Percentiles rank a stretch among this genome's conserved stretches.
Conservation (phyloP, 2,329 filamentous ascomycete genomes). For the Aspergillus costaricaensis region DNA sequence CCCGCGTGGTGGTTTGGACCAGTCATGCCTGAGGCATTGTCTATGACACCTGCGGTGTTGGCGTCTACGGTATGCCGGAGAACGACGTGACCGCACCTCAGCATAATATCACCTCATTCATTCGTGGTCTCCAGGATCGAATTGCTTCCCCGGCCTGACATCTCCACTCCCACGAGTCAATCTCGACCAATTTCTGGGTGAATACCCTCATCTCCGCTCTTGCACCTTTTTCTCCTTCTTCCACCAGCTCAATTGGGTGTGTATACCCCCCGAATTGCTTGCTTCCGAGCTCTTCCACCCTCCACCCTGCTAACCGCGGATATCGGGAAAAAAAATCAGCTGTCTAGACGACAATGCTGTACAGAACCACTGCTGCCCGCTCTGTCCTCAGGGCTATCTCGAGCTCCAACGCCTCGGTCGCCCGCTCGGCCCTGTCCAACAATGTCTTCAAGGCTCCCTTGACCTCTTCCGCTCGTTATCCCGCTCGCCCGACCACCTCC, state of each 20-base stretch:
- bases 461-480: conserved; percentile 44
- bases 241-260: conserved; percentile 37
- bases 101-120: conserved; percentile 37
- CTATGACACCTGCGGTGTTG: conserved; percentile 28
- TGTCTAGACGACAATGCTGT: conserved; percentile 46
- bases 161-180: conserved; percentile 40
- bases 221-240: conserved; percentile 20
- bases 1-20: conserved; percentile 15
- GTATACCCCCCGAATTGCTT: conserved; percentile 20
- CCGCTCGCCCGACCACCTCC: conserved; percentile 37
- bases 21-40: conserved; percentile 30
- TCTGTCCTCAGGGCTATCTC: conserved; percentile 48
- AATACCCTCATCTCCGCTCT: conserved; percentile 35
- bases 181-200: conserved; percentile 34
- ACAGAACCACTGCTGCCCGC: conserved; percentile 48
- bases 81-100: conserved; percentile 33
- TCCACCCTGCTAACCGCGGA: conserved; percentile 32
- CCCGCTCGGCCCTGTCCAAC: conserved; percentile 44
- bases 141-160: conserved; percentile 31
- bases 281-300: conserved; percentile 36
- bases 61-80: conserved; percentile 30
- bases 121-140: conserved; percentile 32
- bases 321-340: conserved; percentile 32
- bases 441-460: conserved; percentile 48
- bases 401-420: conserved; percentile 46